phyloP scores from a whole-genome alignment of 371 early-diverging fungal species.

The Cladochytrium tenue region DNA sequence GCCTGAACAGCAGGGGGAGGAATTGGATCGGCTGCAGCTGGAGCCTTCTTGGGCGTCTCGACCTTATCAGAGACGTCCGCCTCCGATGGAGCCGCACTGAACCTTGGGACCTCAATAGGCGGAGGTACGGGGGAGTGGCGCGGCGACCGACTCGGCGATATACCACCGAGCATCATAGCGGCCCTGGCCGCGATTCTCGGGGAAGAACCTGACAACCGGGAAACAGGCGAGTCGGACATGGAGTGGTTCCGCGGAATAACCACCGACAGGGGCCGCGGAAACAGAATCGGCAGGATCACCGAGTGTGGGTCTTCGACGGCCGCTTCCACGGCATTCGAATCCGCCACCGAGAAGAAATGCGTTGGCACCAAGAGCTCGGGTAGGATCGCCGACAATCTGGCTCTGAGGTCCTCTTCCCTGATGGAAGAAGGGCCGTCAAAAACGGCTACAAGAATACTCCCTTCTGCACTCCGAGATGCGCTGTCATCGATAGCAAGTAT shows the following conservation, averaged over 20 bases:
- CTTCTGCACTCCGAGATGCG: background rate
- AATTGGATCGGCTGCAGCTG: too few relatives aligned
- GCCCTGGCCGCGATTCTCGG: background rate
- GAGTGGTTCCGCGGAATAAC: background rate
- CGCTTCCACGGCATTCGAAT: background rate
- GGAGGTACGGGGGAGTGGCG: background rate
- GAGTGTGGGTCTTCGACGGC: background rate
- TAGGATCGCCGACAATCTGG: background rate
- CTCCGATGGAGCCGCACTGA: too few relatives aligned
- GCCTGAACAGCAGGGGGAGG: background rate
- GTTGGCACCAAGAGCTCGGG: background rate
- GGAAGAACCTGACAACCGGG: background rate
- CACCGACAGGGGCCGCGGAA: background rate
- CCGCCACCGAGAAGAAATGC: background rate
- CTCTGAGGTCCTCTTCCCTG: background rate
- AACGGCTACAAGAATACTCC: background rate
- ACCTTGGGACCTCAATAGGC: background rate
- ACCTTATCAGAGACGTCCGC: background rate
- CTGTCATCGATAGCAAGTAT: background rate
- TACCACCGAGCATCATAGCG: background rate
- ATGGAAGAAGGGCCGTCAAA: background rate
- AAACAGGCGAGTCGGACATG: background rate
- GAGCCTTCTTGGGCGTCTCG: background rate
- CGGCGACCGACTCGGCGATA: background rate
- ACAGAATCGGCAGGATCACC: background rate